Evolutionary conservation across 2,329 filamentous ascomycete species (phyloP).

Genomic region (Trichoderma koningiopsis): DNA sequence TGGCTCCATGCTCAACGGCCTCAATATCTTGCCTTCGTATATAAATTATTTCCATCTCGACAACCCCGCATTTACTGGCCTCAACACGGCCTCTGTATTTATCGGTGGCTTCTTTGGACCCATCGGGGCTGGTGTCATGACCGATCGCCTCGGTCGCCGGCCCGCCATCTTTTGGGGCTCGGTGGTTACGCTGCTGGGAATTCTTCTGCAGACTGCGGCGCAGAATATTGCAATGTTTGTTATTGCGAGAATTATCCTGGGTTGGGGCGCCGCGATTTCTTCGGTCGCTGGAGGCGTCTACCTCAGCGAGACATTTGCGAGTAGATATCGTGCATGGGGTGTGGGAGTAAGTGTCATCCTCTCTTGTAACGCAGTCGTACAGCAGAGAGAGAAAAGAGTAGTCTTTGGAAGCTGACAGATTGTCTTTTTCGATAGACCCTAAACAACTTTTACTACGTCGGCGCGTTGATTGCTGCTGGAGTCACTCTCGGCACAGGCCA

Average conservation of each 20-base stretch:
- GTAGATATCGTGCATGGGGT: constrained; percentile 29
- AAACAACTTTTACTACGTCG: constrained; percentile 40
- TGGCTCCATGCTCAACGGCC: constrained; percentile 57
- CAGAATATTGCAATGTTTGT: constrained; percentile 53
- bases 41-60: constrained; percentile 58
- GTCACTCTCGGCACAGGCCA: constrained; percentile 44
- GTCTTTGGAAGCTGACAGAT: not conserved
- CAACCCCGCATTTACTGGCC: constrained; percentile 49
- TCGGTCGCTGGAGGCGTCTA: constrained; percentile 49
- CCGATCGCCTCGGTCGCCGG: constrained; percentile 36
- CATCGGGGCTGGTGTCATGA: constrained; percentile 45
- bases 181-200: constrained; percentile 46
- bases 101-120: constrained; percentile 53
- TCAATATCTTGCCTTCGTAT: constrained; percentile 60
- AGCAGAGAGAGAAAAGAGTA: not conserved
- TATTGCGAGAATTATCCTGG: constrained; percentile 54
- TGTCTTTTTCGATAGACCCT: constrained; percentile 22
- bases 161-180: constrained; percentile 35
- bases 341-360: constrained; percentile 23
- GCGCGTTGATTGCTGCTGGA: constrained; percentile 50
- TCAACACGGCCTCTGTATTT: constrained; percentile 59
- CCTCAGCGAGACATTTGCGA: constrained; percentile 52
- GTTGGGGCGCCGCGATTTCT: constrained; percentile 48
- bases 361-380: not conserved
- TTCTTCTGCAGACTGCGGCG: constrained; percentile 40